A percentile compares a stretch with the other conserved stretches of the same genome.
phyloP scores from a whole-genome alignment of 2,329 filamentous ascomycete genomes.

The Fusarium sp. region DNA sequence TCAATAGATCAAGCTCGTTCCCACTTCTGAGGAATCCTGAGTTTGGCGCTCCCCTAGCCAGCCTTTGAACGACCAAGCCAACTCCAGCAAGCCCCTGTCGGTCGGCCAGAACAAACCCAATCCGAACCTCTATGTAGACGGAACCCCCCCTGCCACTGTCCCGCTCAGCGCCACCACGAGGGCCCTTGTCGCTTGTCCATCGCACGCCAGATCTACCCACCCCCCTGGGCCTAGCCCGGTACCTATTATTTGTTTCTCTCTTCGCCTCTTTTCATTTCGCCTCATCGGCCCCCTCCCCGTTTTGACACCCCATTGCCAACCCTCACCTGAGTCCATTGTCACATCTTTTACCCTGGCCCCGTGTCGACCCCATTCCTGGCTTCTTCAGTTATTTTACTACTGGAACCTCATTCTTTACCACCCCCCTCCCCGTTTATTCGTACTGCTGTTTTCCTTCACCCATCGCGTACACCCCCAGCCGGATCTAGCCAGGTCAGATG shows the following conservation, averaged over 20 bases:
- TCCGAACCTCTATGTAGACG: conserved; percentile 31
- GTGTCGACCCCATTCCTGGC: conserved; percentile 47
- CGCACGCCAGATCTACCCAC: conserved; percentile 51
- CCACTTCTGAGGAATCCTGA: conserved; percentile 27
- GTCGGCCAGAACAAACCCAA: conserved; percentile 34
- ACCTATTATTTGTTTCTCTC: conserved; percentile 43
- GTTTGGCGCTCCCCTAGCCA: conserved; percentile 27
- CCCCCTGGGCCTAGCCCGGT: conserved; percentile 38
- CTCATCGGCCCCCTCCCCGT: conserved; percentile 40
- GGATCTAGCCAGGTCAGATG: conserved; percentile 53
- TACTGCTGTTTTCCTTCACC: conserved; percentile 32
- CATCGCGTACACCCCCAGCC: conserved; percentile 42
- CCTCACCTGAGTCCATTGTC: conserved; percentile 47
- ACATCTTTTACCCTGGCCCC: conserved; percentile 45
- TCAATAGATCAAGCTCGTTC: conserved; percentile 30
- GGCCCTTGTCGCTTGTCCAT: conserved; percentile 46
- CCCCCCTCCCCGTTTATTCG: conserved; percentile 38
- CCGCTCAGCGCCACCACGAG: conserved; percentile 52
- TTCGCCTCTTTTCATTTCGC: conserved; percentile 42
- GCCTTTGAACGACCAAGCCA: conserved; percentile 27
- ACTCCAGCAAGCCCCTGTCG: conserved; percentile 29
- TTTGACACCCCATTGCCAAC: conserved; percentile 42
- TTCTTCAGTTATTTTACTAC: conserved; percentile 40
- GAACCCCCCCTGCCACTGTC: conserved; percentile 43
- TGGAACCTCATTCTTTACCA: conserved; percentile 38